Percentiles rank a stretch among this genome's conserved stretches.
phyloP scores from a whole-genome alignment of 2,329 filamentous ascomycete genomes.

The Talaromyces sp. region DNA sequence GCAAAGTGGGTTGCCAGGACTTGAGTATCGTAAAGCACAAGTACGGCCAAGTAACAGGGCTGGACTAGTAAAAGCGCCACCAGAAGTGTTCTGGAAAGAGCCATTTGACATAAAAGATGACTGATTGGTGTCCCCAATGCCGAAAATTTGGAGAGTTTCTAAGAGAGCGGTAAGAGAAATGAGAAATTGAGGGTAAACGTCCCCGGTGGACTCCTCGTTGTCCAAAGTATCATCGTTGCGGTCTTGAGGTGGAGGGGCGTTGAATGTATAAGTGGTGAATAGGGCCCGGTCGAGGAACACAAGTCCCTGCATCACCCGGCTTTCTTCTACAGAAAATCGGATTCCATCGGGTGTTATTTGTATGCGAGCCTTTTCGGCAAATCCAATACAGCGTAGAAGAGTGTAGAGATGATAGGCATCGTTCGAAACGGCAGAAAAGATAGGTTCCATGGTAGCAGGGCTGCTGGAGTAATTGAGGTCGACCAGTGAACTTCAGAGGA shows the following conservation, averaged over 20 bases:
- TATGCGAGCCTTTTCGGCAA: slow-evolving; percentile 58
- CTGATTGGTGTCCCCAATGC: slow-evolving; percentile 57
- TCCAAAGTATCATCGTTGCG: slow-evolving; percentile 21
- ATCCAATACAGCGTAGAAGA: slow-evolving; percentile 61
- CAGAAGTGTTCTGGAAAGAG: slow-evolving; percentile 54
- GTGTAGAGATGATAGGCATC: slow-evolving; percentile 60
- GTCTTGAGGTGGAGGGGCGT: slow-evolving; percentile 41
- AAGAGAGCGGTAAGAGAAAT: slow-evolving; percentile 83
- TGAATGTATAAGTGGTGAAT: slow-evolving; percentile 80
- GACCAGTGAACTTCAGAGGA: slow-evolving; percentile 16
- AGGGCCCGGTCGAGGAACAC: slow-evolving; percentile 84
- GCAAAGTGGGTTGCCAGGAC: slow-evolving; percentile 72
- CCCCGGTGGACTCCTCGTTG: slow-evolving; percentile 26
- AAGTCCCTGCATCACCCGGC: slow-evolving; percentile 83
- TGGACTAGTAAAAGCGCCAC: slow-evolving; percentile 79
- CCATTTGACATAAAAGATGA: slow-evolving; percentile 78
- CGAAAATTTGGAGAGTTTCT: slow-evolving; percentile 94
- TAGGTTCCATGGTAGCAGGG: slow-evolving; percentile 32
- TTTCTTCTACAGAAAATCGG: slow-evolving; percentile 82
- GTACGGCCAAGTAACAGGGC: slow-evolving; percentile 79
- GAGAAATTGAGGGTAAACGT: slow-evolving; percentile 67
- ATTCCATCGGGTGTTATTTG: slow-evolving; percentile 83
- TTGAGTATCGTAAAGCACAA: slow-evolving; percentile 75
- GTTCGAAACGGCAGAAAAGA: slow-evolving; percentile 61
- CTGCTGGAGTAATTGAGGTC: slow-evolving; percentile 14